Percentiles rank a stretch among this genome's conserved stretches.
Conservation (phyloP, 495 filamentous ascomycete species). For the Haplographium delicatum region DNA sequence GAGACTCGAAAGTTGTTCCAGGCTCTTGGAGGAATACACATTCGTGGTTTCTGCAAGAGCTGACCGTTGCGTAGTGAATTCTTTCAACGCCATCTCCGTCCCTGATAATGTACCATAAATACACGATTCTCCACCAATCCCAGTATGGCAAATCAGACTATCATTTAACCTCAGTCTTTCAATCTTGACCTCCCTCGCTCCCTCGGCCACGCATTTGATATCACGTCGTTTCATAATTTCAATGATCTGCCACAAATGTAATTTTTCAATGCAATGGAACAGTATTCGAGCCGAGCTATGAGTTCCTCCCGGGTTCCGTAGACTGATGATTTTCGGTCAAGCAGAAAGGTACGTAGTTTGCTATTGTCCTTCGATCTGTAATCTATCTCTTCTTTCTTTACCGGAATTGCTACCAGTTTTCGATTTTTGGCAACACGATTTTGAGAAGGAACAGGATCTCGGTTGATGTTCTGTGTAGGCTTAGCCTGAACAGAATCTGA, state of each 20-base stretch:
- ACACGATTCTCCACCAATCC: neutral
- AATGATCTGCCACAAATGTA: neutral
- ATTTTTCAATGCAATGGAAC: constrained; percentile 4
- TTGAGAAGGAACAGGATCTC: too few species aligned
- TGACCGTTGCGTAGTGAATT: neutral
- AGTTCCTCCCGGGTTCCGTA: constrained; percentile 6
- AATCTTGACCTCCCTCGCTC: constrained; percentile 6
- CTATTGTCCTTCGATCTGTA: constrained; percentile 14
- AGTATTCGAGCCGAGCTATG: constrained; percentile 7
- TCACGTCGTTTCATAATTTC: constrained; percentile 2
- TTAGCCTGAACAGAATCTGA: too few species aligned
- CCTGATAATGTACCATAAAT: neutral
- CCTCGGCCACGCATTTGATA: neutral
- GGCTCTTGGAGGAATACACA: neutral
- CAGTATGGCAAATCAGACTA: constrained; percentile 3
- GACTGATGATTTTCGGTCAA: neutral
- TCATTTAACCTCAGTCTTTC: constrained; percentile 5
- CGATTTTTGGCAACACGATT: too few species aligned
- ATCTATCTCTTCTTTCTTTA: constrained; percentile 1
- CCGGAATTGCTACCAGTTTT: too few species aligned
- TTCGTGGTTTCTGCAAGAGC: neutral
- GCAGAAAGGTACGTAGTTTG: constrained; percentile 5
- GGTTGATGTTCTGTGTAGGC: too few species aligned
- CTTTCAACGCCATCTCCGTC: neutral
- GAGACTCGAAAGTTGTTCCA: neutral